phyloP scores from a whole-genome alignment of 2,329 filamentous ascomycete species.

The Cytospora schulzeri region DNA sequence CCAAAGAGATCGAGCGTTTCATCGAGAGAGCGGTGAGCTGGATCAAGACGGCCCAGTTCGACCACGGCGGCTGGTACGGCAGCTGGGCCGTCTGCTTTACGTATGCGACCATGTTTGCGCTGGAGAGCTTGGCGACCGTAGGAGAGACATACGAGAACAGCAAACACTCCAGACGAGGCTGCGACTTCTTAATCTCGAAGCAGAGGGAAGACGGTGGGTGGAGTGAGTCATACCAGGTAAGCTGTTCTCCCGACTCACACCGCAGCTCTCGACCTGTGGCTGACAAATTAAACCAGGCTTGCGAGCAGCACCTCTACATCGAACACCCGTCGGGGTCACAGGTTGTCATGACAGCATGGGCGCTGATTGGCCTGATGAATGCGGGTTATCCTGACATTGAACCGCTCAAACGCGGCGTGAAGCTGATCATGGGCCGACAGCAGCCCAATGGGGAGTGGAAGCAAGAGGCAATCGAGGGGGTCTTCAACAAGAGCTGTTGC shows the following conservation, averaged over 20 bases:
- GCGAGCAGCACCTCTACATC: conserved; percentile 73
- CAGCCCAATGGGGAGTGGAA: conserved; percentile 89
- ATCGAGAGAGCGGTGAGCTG: conserved; percentile 75
- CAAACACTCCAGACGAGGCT: conserved; percentile 70
- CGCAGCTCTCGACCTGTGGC: not conserved
- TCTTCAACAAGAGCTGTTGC: conserved; percentile 99
- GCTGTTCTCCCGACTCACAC: conserved; percentile 25
- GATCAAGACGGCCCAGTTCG: conserved; percentile 76
- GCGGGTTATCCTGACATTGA: conserved; percentile 77
- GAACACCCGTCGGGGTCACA: conserved; percentile 78
- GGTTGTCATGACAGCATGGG: conserved; percentile 95
- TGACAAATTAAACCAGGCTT: conserved; percentile 54
- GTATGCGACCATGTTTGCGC: conserved; percentile 93
- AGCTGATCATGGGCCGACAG: conserved; percentile 82
- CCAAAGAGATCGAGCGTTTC: conserved; percentile 72
- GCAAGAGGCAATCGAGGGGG: conserved; percentile 94
- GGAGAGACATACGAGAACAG: conserved; percentile 82
- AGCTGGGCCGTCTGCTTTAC: conserved; percentile 98
- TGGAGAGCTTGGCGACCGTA: conserved; percentile 80
- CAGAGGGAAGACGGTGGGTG: conserved; percentile 91
- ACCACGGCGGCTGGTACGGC: conserved; percentile 95
- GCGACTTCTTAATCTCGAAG: conserved; percentile 81
- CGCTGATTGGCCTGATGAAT: conserved; percentile 77
- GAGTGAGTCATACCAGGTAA: conserved; percentile 87
- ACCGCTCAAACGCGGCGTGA: conserved; percentile 72